phyloP scores from a whole-genome alignment of 768 basidiomycete genomes.

The Termitomyces sp. region DNA sequence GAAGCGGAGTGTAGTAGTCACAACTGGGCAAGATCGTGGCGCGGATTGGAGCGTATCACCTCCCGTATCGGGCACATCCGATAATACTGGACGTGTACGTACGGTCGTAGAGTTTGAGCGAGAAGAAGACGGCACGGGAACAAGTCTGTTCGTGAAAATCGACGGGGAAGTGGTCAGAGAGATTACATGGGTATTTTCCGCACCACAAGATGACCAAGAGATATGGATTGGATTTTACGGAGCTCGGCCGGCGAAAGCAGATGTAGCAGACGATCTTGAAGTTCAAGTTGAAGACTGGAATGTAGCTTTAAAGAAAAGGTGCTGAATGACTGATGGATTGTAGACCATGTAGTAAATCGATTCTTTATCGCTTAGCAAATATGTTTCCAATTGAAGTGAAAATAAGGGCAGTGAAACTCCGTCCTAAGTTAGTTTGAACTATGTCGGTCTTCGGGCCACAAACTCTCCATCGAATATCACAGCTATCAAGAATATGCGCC shows the following conservation, averaged over 20 bases:
- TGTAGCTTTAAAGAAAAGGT: background rate
- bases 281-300: background rate
- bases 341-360: background rate
- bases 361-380: too few species aligned
- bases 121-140: conserved; percentile 12
- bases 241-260: background rate
- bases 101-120: conserved; percentile 13
- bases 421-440: background rate
- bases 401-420: background rate
- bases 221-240: conserved; percentile 6
- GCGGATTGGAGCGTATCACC: conserved; percentile 17
- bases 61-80: conserved; percentile 3
- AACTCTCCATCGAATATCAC: background rate
- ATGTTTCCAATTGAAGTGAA: too few species aligned
- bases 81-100: conserved; percentile 1
- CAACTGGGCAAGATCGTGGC: conserved; percentile 5
- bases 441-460: background rate
- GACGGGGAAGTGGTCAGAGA: conserved; percentile 15
- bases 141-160: conserved; percentile 14
- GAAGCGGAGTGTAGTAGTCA: conserved; percentile 14
- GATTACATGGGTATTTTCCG: conserved; percentile 16
- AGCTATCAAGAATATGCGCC: background rate
- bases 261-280: background rate
- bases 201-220: conserved; percentile 8
- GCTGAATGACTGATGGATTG: background rate